Conservation (phyloP, 495 filamentous ascomycete species). For the Arthonia radiata region DNA sequence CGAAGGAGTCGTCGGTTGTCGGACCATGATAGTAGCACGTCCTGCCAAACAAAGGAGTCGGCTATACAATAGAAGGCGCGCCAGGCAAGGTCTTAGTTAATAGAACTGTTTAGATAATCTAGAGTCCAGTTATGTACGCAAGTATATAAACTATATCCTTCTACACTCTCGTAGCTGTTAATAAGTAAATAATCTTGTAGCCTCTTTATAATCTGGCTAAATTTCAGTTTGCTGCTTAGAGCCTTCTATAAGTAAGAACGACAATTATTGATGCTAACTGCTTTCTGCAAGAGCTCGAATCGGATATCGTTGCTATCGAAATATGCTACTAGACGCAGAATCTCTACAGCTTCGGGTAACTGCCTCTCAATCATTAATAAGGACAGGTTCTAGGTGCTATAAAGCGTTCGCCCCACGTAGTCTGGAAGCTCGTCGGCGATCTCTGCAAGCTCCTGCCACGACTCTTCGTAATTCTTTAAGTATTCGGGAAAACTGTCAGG, state of each 20-base stretch:
- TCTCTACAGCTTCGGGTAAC: conserved; percentile 12
- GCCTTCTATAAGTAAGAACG: conserved; percentile 12
- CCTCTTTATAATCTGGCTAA: conserved; percentile 11
- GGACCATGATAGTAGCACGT: too few relatives aligned
- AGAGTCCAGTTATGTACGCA: too few relatives aligned
- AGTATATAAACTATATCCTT: too few relatives aligned
- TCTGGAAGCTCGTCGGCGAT: conserved; percentile 18
- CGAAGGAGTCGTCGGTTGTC: too few relatives aligned
- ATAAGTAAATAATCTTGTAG: too few relatives aligned
- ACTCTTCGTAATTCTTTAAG: conserved; percentile 14
- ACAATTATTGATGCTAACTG: conserved; percentile 2
- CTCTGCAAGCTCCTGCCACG: conserved; percentile 43
- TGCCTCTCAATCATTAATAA: conserved; percentile 16
- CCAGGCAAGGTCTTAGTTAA: too few relatives aligned
- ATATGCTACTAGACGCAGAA: conserved; percentile 20
- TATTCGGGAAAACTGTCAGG: background rate
- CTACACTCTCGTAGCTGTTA: too few relatives aligned
- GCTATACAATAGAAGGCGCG: too few relatives aligned
- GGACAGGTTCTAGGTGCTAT: conserved; percentile 22
- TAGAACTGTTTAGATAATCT: too few relatives aligned
- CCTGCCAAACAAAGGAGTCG: too few relatives aligned
- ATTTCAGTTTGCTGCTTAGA: conserved; percentile 10
- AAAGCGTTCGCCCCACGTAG: conserved; percentile 13
- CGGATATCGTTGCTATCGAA: conserved; percentile 27
- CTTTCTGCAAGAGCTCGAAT: conserved; percentile 18